Conservation (phyloP, 805 yeast species). For the Teunomyces atbi region DNA sequence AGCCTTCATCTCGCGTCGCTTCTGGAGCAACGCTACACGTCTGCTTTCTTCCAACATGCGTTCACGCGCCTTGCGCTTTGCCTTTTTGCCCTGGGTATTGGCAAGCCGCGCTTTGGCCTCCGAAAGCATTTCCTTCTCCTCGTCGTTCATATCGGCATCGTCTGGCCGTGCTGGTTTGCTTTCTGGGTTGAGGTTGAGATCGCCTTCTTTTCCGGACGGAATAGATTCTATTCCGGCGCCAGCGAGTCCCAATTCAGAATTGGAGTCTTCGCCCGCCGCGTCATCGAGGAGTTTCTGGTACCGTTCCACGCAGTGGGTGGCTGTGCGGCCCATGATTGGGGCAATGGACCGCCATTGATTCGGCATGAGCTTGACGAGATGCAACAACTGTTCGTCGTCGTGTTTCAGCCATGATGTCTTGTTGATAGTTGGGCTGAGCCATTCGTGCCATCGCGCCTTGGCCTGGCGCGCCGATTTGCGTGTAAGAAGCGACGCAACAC, state of each 20-base stretch:
- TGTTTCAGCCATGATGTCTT: conserved; percentile 66
- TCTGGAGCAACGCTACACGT: conserved; percentile 72
- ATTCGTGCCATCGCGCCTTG: conserved; percentile 89
- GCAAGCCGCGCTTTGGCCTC: conserved; percentile 92
- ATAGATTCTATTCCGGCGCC: conserved; percentile 56
- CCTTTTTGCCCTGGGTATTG: conserved; percentile 92
- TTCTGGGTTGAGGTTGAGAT: conserved; percentile 70
- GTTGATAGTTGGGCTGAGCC: conserved; percentile 71
- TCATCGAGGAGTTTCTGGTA: conserved; percentile 71
- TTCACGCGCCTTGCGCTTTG: conserved; percentile 85
- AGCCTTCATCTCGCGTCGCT: conserved; percentile 75
- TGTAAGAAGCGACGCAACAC: conserved; percentile 82
- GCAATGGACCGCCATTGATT: conserved; percentile 96
- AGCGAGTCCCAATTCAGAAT: conserved; percentile 36
- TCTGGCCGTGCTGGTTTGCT: conserved; percentile 81
- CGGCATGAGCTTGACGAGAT: conserved; percentile 69
- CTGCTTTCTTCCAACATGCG: conserved; percentile 75
- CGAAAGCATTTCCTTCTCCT: conserved; percentile 87
- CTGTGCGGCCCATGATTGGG: conserved; percentile 75
- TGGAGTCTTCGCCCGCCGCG: conserved; percentile 26
- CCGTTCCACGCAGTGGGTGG: conserved; percentile 81
- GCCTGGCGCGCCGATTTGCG: conserved; percentile 90
- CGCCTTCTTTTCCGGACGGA: conserved; percentile 51
- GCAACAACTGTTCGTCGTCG: conserved; percentile 72
- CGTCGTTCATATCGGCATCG: conserved; percentile 76